Conservation (phyloP, 768 basidiomycete species). For the Rhizopogon vulgaris region DNA sequence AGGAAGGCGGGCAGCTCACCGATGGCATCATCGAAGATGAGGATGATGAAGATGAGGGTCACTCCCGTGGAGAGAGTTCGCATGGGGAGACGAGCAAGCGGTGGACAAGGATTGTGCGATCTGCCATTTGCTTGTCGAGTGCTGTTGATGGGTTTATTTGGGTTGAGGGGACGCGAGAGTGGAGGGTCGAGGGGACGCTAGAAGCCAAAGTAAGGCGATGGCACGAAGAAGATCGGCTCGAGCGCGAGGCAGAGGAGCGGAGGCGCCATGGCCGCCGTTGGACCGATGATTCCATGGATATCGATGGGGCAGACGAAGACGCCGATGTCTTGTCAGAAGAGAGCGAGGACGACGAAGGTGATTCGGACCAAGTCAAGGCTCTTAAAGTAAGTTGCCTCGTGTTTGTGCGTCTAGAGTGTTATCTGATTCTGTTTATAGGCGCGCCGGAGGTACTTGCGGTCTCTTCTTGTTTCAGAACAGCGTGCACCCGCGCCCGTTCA, state of each 20-base stretch:
- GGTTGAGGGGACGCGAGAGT: constrained; percentile 51
- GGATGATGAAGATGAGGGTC: constrained; percentile 43
- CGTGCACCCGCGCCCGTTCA: constrained; percentile 18
- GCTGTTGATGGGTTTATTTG: constrained; percentile 74
- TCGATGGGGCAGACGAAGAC: constrained; percentile 51
- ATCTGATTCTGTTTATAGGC: constrained; percentile 36
- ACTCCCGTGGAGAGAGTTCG: constrained; percentile 12
- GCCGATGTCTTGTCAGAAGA: constrained; percentile 40
- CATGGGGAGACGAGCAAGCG: constrained; percentile 41
- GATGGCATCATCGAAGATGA: constrained; percentile 86
- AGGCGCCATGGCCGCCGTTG: constrained; percentile 55
- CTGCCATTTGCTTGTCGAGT: constrained; percentile 59
- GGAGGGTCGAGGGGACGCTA: constrained; percentile 59
- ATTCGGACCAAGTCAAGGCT: constrained; percentile 68
- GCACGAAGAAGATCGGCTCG: constrained; percentile 64
- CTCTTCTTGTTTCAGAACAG: constrained; percentile 50
- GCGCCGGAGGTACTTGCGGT: constrained; percentile 67
- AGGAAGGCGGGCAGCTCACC: constrained; percentile 48
- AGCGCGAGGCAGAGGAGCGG: constrained; percentile 62
- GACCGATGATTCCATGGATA: constrained; percentile 67
- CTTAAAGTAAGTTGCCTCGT: constrained; percentile 54
- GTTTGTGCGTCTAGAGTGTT: constrained; percentile 3
- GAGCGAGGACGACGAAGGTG: constrained; percentile 55
- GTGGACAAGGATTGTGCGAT: constrained; percentile 73
- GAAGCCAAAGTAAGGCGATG: constrained; percentile 64